phyloP scores from a whole-genome alignment of 768 basidiomycete species.

The Suillus alpinus region DNA sequence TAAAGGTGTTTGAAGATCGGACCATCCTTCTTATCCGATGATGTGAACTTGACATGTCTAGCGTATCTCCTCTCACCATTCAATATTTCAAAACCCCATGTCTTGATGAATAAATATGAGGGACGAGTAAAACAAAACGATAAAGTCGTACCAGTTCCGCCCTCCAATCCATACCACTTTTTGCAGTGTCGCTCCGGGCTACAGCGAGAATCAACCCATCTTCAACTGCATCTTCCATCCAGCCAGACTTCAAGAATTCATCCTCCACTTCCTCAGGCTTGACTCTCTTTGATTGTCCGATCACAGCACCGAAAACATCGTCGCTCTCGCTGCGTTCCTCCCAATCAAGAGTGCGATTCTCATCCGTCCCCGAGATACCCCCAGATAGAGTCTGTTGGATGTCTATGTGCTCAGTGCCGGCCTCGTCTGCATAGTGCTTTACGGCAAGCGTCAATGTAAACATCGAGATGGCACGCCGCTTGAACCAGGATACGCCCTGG shows the following conservation, averaged over 20 bases:
- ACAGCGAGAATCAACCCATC: constrained; percentile 33
- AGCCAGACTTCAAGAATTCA: constrained; percentile 39
- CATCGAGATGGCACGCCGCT: constrained; percentile 55
- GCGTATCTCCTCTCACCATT: constrained; percentile 59
- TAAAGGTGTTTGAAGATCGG: constrained; percentile 52
- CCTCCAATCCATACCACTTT: constrained; percentile 62
- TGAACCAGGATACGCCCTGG: constrained; percentile 75
- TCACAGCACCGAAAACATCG: constrained; percentile 57
- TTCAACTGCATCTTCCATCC: constrained; percentile 38
- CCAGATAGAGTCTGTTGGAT: constrained; percentile 65
- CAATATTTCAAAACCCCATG: constrained; percentile 67
- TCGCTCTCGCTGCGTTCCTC: constrained; percentile 52
- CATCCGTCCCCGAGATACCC: constrained; percentile 55
- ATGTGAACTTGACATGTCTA: constrained; percentile 62
- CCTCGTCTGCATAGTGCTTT: constrained; percentile 64
- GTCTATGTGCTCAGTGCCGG: constrained; percentile 61
- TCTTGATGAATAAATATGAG: constrained; percentile 20
- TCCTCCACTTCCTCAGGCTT: constrained; percentile 47
- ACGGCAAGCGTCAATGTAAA: constrained; percentile 59
- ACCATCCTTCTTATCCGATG: constrained; percentile 49
- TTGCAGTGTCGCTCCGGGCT: constrained; percentile 60
- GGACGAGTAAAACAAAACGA: not conserved
- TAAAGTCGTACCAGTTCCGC: constrained; percentile 52
- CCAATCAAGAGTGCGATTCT: constrained; percentile 58
- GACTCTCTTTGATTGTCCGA: constrained; percentile 54